Conservation (phyloP, 2,329 filamentous ascomycete species). For the Fusarium pseudocircinatum region DNA sequence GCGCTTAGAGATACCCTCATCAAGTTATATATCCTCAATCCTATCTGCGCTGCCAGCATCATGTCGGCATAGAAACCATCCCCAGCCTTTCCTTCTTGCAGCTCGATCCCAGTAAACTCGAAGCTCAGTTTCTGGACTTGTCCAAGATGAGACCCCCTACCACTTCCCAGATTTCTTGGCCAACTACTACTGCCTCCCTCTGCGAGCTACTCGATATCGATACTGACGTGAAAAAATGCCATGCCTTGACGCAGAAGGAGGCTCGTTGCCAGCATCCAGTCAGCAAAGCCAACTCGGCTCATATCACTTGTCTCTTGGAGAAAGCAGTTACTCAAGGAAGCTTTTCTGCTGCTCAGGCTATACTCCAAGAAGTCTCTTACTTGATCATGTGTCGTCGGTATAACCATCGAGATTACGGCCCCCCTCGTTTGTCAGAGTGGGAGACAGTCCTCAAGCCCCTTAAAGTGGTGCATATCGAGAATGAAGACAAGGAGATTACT, state of each 20-base stretch:
- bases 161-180: conserved; percentile 6
- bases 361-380: conserved; percentile 21
- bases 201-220: conserved; percentile 17
- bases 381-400: conserved; percentile 30
- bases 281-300: background rate
- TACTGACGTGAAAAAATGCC: conserved; percentile 8
- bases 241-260: background rate
- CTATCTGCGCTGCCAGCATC: background rate
- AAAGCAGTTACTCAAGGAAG: conserved; percentile 13
- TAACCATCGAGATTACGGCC: background rate
- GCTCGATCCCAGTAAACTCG: background rate
- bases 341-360: conserved; percentile 18
- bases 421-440: conserved; percentile 16
- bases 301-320: conserved; percentile 11
- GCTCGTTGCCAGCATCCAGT: conserved; percentile 1
- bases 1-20: conserved; percentile 13
- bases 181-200: conserved; percentile 5
- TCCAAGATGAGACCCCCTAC: conserved; percentile 16
- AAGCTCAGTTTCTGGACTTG: background rate
- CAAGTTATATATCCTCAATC: conserved; percentile 30
- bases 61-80: conserved; percentile 34
- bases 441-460: conserved; percentile 5
- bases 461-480: background rate
- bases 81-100: background rate
- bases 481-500: conserved; percentile 9